Percentiles rank a stretch among this genome's conserved stretches.
Conservation (phyloP, 495 filamentous ascomycete species). For the Penicillium psychrofluorescens region DNA sequence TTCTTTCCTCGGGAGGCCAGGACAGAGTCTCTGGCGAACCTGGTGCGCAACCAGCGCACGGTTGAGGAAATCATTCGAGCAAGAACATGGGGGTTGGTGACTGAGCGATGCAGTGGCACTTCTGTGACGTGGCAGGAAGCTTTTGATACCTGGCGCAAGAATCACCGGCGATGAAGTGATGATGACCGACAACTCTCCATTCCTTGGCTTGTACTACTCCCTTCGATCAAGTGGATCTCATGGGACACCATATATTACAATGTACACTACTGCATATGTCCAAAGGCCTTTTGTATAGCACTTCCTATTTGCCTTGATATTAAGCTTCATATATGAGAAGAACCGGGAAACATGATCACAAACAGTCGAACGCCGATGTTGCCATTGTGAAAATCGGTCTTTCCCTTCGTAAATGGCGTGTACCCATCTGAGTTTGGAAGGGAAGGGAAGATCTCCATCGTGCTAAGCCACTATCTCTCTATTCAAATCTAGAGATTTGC, state of each 20-base stretch:
- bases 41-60: conserved; percentile 76
- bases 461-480: too few relatives aligned
- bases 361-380: too few relatives aligned
- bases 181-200: not conserved
- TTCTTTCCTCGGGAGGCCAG: conserved; percentile 79
- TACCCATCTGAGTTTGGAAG: too few relatives aligned
- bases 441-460: too few relatives aligned
- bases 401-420: too few relatives aligned
- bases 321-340: too few relatives aligned
- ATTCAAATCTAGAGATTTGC: too few relatives aligned
- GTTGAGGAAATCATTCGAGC: conserved; percentile 83
- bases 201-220: not conserved
- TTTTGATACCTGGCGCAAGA: conserved; percentile 53
- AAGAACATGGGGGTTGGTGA: conserved; percentile 77
- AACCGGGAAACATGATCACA: too few relatives aligned
- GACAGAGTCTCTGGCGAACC: conserved; percentile 69
- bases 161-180: conserved; percentile 14
- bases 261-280: conserved; percentile 9
- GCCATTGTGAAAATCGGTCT: too few relatives aligned
- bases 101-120: conserved; percentile 62
- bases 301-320: too few relatives aligned
- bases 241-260: not conserved
- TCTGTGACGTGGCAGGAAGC: conserved; percentile 55
- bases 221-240: not conserved
- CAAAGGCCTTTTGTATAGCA: too few relatives aligned